phyloP scores from a whole-genome alignment of 306 rosid genomes.

The Malus sieversii region DNA sequence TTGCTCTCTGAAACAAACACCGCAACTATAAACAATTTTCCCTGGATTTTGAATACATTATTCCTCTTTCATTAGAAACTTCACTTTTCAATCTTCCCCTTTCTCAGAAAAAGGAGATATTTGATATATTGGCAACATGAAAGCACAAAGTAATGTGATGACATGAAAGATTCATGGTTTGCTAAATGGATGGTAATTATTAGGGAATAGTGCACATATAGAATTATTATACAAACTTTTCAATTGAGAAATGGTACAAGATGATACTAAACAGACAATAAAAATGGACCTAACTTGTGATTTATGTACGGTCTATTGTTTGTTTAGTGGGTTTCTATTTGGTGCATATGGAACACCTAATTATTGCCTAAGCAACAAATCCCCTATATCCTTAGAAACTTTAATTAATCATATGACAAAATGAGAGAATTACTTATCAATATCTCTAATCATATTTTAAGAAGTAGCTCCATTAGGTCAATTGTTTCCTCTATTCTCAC shows the following conservation, averaged over 20 bases:
- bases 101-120: background rate
- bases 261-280: too few relatives aligned
- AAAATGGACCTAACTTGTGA: too few relatives aligned
- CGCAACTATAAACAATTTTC: conserved; percentile 39
- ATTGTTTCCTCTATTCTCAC: background rate
- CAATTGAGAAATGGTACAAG: background rate
- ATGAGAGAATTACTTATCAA: background rate
- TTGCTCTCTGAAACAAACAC: conserved; percentile 30
- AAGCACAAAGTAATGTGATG: background rate
- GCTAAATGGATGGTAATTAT: background rate
- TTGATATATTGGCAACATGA: background rate
- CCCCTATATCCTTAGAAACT: background rate
- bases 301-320: background rate
- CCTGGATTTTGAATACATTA: background rate
- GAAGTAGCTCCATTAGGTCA: background rate
- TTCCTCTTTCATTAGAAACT: background rate
- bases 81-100: background rate
- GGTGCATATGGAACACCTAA: background rate
- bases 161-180: background rate
- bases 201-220: background rate
- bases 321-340: background rate
- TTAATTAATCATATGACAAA: background rate
- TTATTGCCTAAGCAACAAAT: background rate
- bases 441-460: background rate
- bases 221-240: too few relatives aligned